Conservation (phyloP, 768 basidiomycete species). For the Collybia sordida region DNA sequence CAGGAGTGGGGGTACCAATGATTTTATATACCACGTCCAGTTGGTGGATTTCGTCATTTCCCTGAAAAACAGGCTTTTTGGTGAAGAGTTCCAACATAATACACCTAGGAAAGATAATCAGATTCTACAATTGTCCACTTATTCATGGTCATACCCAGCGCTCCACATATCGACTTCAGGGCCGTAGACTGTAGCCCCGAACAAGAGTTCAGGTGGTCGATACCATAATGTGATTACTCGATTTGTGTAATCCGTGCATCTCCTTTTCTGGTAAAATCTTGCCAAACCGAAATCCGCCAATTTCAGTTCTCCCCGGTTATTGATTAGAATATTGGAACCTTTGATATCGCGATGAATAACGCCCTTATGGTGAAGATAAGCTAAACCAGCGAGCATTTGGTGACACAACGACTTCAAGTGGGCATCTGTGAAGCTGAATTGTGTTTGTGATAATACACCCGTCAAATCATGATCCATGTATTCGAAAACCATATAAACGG, state of each 20-base stretch:
- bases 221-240: slow-evolving; percentile 99
- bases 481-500: slow-evolving; percentile 99
- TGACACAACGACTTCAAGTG: slow-evolving; percentile 94
- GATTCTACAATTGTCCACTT: not conserved
- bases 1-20: slow-evolving; percentile 83
- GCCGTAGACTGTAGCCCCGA: slow-evolving; percentile 95
- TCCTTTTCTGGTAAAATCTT: slow-evolving; percentile 90
- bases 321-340: slow-evolving; percentile 96
- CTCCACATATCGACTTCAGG: slow-evolving; percentile 99
- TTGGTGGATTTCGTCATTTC: slow-evolving; percentile 96
- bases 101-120: slow-evolving; percentile 53
- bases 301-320: slow-evolving; percentile 89
- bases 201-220: slow-evolving; percentile 89
- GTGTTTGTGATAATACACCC: slow-evolving; percentile 88
- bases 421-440: slow-evolving; percentile 80
- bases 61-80: slow-evolving; percentile 96
- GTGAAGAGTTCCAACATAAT: slow-evolving; percentile 98
- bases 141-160: slow-evolving; percentile 69
- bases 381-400: slow-evolving; percentile 94
- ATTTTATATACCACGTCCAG: slow-evolving; percentile 90
- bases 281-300: slow-evolving; percentile 97
- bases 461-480: slow-evolving; percentile 99
- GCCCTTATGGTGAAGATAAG: slow-evolving; percentile 93
- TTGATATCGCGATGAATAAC: slow-evolving; percentile 99
- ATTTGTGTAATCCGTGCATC: slow-evolving; percentile 96